phyloP scores from a whole-genome alignment of 331 rosid genomes.

The Erythrophleum ivorense region DNA sequence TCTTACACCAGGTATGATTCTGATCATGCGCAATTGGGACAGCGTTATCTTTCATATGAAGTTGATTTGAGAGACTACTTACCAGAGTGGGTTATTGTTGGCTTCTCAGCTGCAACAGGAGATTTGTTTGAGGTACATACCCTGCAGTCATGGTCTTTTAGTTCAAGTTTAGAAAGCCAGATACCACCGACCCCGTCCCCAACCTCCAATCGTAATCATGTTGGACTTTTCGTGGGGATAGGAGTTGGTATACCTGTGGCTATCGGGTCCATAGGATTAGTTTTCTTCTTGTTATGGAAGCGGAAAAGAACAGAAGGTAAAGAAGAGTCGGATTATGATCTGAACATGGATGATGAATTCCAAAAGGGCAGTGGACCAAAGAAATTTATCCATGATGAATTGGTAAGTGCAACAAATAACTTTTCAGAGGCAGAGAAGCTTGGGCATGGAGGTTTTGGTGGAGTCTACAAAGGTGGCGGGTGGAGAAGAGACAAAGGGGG shows the following conservation, averaged over 20 bases:
- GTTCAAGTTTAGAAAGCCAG: conserved; percentile 16
- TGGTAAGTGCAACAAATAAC: conserved; percentile 46
- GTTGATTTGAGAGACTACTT: conserved; percentile 34
- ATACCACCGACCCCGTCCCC: not conserved
- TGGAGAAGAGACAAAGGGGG: too few relatives aligned
- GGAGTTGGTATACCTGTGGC: conserved; percentile 28
- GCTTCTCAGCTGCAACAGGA: conserved; percentile 44
- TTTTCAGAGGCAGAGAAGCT: conserved; percentile 46
- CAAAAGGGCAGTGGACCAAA: conserved; percentile 46
- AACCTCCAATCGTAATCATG: not conserved
- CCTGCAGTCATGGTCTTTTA: conserved; percentile 42
- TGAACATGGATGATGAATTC: conserved; percentile 41
- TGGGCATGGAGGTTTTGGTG: conserved; percentile 51
- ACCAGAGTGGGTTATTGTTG: conserved; percentile 36
- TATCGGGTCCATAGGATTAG: not conserved
- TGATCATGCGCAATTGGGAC: not conserved
- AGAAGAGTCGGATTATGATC: not conserved
- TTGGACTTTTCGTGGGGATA: conserved; percentile 30
- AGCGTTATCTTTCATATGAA: not conserved
- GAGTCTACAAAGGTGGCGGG: too few relatives aligned
- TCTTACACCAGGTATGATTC: conserved; percentile 29
- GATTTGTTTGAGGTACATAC: not conserved
- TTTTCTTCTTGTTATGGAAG: not conserved
- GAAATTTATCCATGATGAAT: conserved; percentile 35
- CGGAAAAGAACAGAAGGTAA: not conserved